These are phyloP conservation scores for Fusarium bactridioides DNA, from an alignment of 2,329 filamentous ascomycete genomes.

Conservation along the genomic window DNA sequence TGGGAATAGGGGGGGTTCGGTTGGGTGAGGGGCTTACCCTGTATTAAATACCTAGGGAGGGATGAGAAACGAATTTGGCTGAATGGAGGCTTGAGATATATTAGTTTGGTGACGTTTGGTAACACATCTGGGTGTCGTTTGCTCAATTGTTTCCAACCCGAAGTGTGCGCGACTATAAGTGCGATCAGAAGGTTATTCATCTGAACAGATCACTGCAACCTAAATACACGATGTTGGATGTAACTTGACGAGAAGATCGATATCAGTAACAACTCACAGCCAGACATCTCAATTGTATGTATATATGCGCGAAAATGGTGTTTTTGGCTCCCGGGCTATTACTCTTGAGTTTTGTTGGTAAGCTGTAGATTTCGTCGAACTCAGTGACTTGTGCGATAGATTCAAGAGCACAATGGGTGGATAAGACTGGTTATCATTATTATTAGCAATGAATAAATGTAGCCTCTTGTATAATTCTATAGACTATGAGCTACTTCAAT, in stretches of 20 bases:
- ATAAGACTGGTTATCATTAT: not conserved
- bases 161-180: not conserved
- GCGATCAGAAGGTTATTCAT: too few relatives aligned
- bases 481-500: not conserved
- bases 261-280: too few relatives aligned
- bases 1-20: constrained; percentile 25
- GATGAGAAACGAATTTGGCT: not conserved
- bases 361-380: not conserved
- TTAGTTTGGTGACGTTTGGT: too few relatives aligned
- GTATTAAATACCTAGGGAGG: not conserved
- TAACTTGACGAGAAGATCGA: too few relatives aligned
- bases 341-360: too few relatives aligned
- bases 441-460: too few relatives aligned
- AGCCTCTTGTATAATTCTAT: not conserved
- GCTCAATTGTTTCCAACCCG: not conserved
- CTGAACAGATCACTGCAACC: not conserved
- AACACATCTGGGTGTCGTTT: not conserved
- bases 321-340: not conserved
- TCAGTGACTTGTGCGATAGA: not conserved
- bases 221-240: not conserved
- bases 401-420: not conserved
- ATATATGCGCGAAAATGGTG: too few relatives aligned
- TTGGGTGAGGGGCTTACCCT: constrained; percentile 23
- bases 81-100: not conserved
- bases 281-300: too few relatives aligned